Evolutionary conservation across 306 rosid genomes (phyloP), one percentile per base, ranked within the genome.

Genomic region (Benincasa hispida): DNA sequence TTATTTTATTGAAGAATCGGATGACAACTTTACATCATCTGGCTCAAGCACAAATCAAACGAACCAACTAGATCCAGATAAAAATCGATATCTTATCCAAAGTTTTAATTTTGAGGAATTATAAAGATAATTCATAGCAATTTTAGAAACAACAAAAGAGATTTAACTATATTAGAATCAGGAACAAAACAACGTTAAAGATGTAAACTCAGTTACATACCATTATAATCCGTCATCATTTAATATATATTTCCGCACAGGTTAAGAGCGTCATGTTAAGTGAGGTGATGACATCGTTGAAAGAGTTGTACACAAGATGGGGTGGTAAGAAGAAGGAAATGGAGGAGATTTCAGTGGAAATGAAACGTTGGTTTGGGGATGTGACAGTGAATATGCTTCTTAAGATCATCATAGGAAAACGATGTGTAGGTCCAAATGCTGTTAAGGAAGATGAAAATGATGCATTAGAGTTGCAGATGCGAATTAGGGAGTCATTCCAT

Each of bases 321-420:
- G 30, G 32, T 0, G 27, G 30, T 10, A 5, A 56, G 3, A 72
- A 28, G 45, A 68, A 53, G 18, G 10, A 17, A 1, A 61, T 18
- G 13, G 42, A 8, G 28, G 19, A 22, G 15, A 12, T 61, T 5
- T 11, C 15, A 12, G 60, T 82, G 42, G 86, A 88, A 53, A 61
- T 85, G 84, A 82, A 83, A 12, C 19, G 21, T 56, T 85, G 84
- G 81, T 60, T 88, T 0, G 84, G 87, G 24, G 84, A 84, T 8
- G 41, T 78, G 59, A 79, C 51, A 55, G 27, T 85, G 17, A 86
- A 88, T 59, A 77, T 84, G 77, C 76, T 88, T 61, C 55, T 86
- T 54, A 80, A 70, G 27, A 74, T 79, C 78, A 9, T 88, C 11
- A 68, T 77, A 0, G 86, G 89, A 15, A 88, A 84, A 76, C 9